Conservation (phyloP, 345 rosid genomes). For the Clarkia xantiana region DNA sequence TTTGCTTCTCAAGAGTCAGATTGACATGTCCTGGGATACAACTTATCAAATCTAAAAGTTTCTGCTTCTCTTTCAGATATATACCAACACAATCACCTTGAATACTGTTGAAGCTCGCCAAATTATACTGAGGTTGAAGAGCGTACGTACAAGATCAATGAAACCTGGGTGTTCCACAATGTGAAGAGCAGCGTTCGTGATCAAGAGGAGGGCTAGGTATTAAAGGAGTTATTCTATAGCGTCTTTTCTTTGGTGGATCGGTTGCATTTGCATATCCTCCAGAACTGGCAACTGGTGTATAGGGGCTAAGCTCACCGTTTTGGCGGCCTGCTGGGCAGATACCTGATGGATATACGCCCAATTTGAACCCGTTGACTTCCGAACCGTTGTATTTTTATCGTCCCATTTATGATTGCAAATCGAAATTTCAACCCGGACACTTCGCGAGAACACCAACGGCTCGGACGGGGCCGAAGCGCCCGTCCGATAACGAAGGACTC, state of each 20-base stretch:
- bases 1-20: constrained; percentile 57
- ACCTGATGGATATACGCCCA: too few relatives aligned
- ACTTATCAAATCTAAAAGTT: constrained; percentile 33
- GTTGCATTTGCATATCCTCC: constrained; percentile 4
- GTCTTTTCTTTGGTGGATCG: constrained; percentile 19
- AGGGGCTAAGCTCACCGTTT: constrained; percentile 15
- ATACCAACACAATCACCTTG: constrained; percentile 70
- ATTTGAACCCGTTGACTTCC: too few relatives aligned
- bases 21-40: constrained; percentile 58
- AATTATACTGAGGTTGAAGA: constrained; percentile 67
- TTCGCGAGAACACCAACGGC: too few relatives aligned
- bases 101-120: constrained; percentile 67
- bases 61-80: constrained; percentile 70
- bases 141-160: constrained; percentile 42
- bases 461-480: too few relatives aligned
- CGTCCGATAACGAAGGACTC: too few relatives aligned
- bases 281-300: constrained; percentile 19
- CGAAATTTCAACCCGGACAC: too few relatives aligned
- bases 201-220: constrained; percentile 28
- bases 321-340: constrained; percentile 61
- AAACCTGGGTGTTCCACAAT: constrained; percentile 81
- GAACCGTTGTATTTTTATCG: too few relatives aligned
- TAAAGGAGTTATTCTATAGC: constrained; percentile 12
- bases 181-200: constrained; percentile 56
- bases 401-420: too few relatives aligned